Evolutionary conservation across 2,329 filamentous ascomycete genomes (phyloP).

Genomic region (Septoria petroselini): DNA sequence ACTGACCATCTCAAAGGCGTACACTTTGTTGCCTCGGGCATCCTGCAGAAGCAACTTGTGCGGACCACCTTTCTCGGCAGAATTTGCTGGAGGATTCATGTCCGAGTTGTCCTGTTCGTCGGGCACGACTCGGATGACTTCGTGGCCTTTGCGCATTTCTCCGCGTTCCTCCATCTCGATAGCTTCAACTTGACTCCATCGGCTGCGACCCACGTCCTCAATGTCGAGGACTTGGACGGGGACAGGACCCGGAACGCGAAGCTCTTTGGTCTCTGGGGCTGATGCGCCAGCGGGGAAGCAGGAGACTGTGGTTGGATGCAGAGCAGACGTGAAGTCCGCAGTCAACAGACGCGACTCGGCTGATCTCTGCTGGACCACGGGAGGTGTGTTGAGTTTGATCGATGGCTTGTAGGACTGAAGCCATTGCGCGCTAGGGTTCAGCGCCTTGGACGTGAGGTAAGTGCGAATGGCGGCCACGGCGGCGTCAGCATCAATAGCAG

Average conservation of each 20-base stretch:
- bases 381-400: slow-evolving; percentile 55
- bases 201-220: slow-evolving; percentile 73
- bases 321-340: slow-evolving; percentile 67
- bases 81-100: slow-evolving; percentile 18
- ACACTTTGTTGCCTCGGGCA: slow-evolving; percentile 63
- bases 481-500: slow-evolving; percentile 1
- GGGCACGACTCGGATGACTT: slow-evolving; percentile 72
- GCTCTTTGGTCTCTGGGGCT: slow-evolving; percentile 54
- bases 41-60: slow-evolving; percentile 85
- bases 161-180: slow-evolving; percentile 71
- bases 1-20: slow-evolving; percentile 67
- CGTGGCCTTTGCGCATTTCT: slow-evolving; percentile 70
- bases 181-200: slow-evolving; percentile 84
- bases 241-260: slow-evolving; percentile 58
- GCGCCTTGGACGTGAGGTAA: slow-evolving; percentile 32
- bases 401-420: slow-evolving; percentile 60
- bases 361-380: slow-evolving; percentile 72
- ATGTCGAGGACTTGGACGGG: slow-evolving; percentile 82
- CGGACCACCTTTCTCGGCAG: slow-evolving; percentile 49
- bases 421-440: slow-evolving; percentile 59
- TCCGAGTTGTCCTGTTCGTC: slow-evolving; percentile 49
- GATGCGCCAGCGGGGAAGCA: slow-evolving; percentile 59
- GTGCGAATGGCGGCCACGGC: slow-evolving; percentile 16
- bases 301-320: slow-evolving; percentile 43
- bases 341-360: slow-evolving; percentile 76